Evolutionary conservation across 176 grass and related monocot genomes (phyloP), one percentile per base, ranked within the genome.

Genomic region (Thinopyrum elongatum): DNA sequence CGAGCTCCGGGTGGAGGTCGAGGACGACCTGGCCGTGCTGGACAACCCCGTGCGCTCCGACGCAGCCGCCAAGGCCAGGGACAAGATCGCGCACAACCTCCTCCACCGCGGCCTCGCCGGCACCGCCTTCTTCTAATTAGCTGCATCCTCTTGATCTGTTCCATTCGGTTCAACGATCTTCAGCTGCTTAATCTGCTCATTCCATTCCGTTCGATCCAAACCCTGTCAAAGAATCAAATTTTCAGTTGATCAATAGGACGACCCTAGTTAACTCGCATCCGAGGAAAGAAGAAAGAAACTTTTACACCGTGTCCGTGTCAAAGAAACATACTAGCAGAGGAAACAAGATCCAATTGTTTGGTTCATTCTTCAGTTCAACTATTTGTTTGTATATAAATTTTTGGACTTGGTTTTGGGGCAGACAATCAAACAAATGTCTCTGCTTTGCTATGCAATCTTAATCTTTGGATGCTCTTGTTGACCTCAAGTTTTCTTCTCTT

Each of bases 21-120:
- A 10, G 25, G 92, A 88, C 74, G 91, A 93, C 61, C 79, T 80
- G 14, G 57, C 58, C 8, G 35, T 64, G 59, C 82, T 86, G 5
- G 92, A 93, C 7, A 86, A 76, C 29, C 70, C 82, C 61, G 79
- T 86, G 26, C 66, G 70, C 6, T 86, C 92, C 10, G 82, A 74
- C 2, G 16, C 3, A 55, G 89, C 89, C 23, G 72, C 29, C 11
- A 85, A 89, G 87, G 89, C 84, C 28, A 94, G 92, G 71, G 92
- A 94, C 57, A 81, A 89, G 58, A 91, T 94, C 63, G 89, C 92
- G 12, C 92, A 94, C 85, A 94, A 91, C 74, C 80, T 94, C 23
- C 88, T 94, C 47, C 92, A 94, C 79, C 85, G 76, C 3, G 92
- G 92, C 66, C 73, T 70, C 30, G 89, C 89, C 47, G 92, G 89